A percentile compares a stretch with the other conserved stretches of the same genome.
Conservation (phyloP, 352 stramenopile species). For the Globisporangium parvum region DNA sequence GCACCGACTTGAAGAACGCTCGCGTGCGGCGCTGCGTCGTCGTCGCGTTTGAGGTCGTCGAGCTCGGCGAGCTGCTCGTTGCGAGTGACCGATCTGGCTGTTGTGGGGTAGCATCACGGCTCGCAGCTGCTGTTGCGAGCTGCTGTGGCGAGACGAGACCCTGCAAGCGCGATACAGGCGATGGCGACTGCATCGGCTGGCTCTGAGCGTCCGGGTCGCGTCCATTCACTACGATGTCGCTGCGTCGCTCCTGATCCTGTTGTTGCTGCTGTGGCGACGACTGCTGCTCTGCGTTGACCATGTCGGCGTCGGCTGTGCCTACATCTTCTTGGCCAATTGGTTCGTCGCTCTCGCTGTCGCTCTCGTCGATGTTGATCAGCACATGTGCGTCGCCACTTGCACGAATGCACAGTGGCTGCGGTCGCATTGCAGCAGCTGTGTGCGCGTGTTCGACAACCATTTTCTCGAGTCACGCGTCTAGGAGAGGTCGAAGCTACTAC, state of each 20-base stretch:
- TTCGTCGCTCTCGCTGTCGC: background rate
- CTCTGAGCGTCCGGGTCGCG: too few relatives aligned
- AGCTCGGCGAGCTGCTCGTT: background rate
- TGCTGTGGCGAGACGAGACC: background rate
- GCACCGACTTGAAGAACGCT: constrained; percentile 5
- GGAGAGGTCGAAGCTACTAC: background rate
- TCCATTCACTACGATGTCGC: background rate
- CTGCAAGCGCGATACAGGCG: constrained; percentile 4
- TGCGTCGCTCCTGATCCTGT: background rate
- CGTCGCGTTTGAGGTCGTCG: background rate
- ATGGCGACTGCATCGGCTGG: too few relatives aligned
- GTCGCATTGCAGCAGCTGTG: constrained; percentile 1
- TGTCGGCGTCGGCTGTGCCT: background rate
- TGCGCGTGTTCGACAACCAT: background rate
- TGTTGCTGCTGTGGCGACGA: background rate
- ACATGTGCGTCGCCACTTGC: background rate
- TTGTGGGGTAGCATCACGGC: background rate
- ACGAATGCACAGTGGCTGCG: background rate
- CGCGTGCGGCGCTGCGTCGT: background rate
- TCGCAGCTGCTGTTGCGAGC: background rate
- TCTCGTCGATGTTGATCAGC: constrained; percentile 5
- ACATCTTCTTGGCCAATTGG: background rate
- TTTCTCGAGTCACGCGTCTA: background rate
- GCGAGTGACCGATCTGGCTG: background rate
- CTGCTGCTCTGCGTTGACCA: background rate